Base-by-base conservation (phyloP, 345 rosid species). In the Hypericum androsaemum region DNA sequence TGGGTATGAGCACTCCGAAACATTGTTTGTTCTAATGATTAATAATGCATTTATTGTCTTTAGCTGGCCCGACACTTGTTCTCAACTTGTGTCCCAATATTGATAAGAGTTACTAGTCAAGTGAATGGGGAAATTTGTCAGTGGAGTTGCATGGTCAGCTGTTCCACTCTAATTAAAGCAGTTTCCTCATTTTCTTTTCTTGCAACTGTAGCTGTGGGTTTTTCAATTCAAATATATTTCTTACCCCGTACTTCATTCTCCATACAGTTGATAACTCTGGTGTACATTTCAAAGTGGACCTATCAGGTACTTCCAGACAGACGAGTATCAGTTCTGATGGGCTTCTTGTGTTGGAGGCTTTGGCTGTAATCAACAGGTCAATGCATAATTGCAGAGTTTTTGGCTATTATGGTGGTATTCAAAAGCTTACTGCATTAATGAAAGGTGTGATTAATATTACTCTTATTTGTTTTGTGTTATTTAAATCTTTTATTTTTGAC, bases 381-480 rank as follows among this genome's bases (percentile, higher is more conserved):
- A 60, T 80, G 68, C 84, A 80, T 72, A 83, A 83, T 68, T 78
- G 90, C 73, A 70, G 71, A 66, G 80, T 76, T 56, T 74, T 83
- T 72, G 83, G 79, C 50, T 76, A 67, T 51, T 74, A 73, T 62
- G 83, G 86, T 50, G 90, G 90, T 43, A 64, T 80, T 62, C 86
- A 77, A 59, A 83, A 74, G 70, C 76, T 83, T 45, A 80, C 82
- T 35, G 80, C 82, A 22, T 58, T 83, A 64, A 66, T 83, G 84
- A 83, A 83, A 76, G 90, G 86, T 83, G 59, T 52, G 22, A 15
- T 64, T 22, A 41, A 48, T 51, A 38, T 53, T 39, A 43, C 47
- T 43, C n/a, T 39, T 9, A 35, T 17, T 52, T 22, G 32, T 22
- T 22, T 22, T 22, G 2, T 22, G 32, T 22, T 22, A 22, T 22